Conservation (phyloP, 2,329 filamentous ascomycete genomes). For the Graphilbum fragrans region DNA sequence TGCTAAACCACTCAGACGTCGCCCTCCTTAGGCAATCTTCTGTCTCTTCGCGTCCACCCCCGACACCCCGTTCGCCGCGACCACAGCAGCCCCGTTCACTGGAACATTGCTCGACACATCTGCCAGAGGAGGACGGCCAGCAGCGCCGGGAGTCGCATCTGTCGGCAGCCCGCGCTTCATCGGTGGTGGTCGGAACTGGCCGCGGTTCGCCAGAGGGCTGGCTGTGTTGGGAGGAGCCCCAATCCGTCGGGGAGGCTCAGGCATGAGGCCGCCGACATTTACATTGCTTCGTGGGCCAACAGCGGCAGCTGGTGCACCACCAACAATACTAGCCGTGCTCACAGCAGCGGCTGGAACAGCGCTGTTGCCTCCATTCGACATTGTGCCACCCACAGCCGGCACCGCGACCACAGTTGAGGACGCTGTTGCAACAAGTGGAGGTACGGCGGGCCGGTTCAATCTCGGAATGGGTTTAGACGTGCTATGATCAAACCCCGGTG, state of each 20-base stretch:
- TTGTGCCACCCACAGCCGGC: conserved; percentile 27
- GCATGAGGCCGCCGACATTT: conserved; percentile 10
- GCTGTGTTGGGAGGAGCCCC: conserved; percentile 40
- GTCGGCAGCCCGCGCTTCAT: conserved; percentile 37
- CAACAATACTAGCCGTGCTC: too few species aligned
- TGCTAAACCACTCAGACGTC: too few species aligned
- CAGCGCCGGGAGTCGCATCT: conserved; percentile 12
- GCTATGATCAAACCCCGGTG: conserved; percentile 72
- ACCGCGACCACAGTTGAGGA: neutral
- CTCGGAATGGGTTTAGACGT: conserved; percentile 61
- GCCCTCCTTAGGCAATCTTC: conserved; percentile 16
- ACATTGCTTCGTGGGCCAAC: neutral
- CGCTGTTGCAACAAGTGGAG: neutral
- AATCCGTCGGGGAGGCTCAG: conserved; percentile 44
- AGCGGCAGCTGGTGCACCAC: too few species aligned
- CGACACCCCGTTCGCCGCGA: conserved; percentile 12
- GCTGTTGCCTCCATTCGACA: conserved; percentile 16
- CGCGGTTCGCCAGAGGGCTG: conserved; percentile 47
- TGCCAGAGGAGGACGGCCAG: conserved; percentile 30
- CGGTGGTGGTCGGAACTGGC: conserved; percentile 46
- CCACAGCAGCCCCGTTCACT: conserved; percentile 11
- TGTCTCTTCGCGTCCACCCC: conserved; percentile 39
- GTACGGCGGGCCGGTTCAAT: conserved; percentile 19
- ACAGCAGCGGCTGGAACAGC: neutral
- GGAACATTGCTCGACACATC: conserved; percentile 36